Evolutionary conservation across 306 rosid species (phyloP), one percentile per base, ranked within the genome.

Genomic region (Cucurbita pepo): DNA sequence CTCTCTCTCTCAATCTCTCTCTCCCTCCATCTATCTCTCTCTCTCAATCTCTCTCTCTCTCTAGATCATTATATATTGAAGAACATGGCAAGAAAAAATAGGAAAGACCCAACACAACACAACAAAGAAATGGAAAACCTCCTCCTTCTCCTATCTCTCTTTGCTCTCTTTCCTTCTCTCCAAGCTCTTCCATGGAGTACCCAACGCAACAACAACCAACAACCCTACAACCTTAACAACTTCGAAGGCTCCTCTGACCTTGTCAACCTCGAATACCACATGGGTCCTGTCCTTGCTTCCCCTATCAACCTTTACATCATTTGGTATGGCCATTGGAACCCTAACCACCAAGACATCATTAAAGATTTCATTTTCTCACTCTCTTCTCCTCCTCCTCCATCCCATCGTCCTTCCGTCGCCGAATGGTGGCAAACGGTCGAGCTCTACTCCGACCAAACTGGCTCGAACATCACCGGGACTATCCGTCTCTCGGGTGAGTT

Each of bases 231-330:
- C 45, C 77, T 77, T n/a, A 75, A 73, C 45, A 82, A 85, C 77
- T 85, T 41, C 45, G 89, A 85, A 77, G 89, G 89, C 56, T 85
- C 85, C 56, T 85, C 86, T 15, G 83, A 85, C 63, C 77, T 82
- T 19, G 83, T 82, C 37, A 82, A 85, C 72, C 85, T 82, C 61
- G 67, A 73, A 73, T 85, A 85, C 83, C 89, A 85, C 65, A 85
- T 85, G 89, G 89, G 89, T 76, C 89, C 89, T 56, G 86, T 85
- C 57, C 89, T 85, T 63, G 76, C 89, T 66, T 71, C 83, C 36
- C 83, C 85, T 8, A 74, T 85, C 75, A 80, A 80, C 76, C 83
- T 85, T 57, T 85, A 85, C 70, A 67, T 85, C 41, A 85, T 85
- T 51, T 85, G 89, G 89, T 85, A 82, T 76, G 86, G 89, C 43